Evolutionary conservation across 805 yeast genomes (phyloP), one percentile per base, ranked within the genome.

Genomic region (Kluyveromyces lactis): DNA sequence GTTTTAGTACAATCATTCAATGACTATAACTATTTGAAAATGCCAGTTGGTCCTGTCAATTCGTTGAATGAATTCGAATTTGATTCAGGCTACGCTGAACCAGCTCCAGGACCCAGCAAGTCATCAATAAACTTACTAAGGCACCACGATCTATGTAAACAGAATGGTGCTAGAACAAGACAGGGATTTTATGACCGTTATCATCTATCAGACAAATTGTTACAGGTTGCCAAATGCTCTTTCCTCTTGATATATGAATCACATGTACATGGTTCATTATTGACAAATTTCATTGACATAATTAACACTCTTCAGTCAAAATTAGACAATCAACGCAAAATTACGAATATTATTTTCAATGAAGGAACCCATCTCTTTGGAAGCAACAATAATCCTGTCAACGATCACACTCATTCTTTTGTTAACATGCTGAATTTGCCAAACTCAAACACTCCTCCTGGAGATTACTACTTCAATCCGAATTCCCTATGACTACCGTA

Each of bases 1-100:
- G 57, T 59, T 9, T 39, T 57, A 12, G 55, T 59, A 3, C 47
- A 53, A 38, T 52, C 62, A 3, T 59, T 56, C 33, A 59, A 59
- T 38, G 63, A 59, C 40, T 43, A 58, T 3, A 54, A 60, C 3
- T 59, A 51, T 35, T 42, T 59, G 24, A 55, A 54, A 26, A 56
- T 58, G 60, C 41, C 55, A 3, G 56, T 53, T 4, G 27, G 34
- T 10, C n/a, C 15, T 12, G 16, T 18, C 9, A 27, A 8, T 18
- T 5, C n/a, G 11, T 24, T 30, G 4, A 30, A 26, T 30, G 32
- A 37, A 16, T 24, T 19, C 18, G 27, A 33, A 11, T 34, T 34
- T 17, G 21, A 34, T 13, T 8, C 18, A 7, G 31, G 11, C 24
- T 9, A 24, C 18, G n/a, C 27, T 6, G 18, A 17, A 11, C 24